Evolutionary conservation across 2,329 filamentous ascomycete genomes (phyloP), one percentile per base, ranked within the genome.

Genomic region (Calonectria honghensis): DNA sequence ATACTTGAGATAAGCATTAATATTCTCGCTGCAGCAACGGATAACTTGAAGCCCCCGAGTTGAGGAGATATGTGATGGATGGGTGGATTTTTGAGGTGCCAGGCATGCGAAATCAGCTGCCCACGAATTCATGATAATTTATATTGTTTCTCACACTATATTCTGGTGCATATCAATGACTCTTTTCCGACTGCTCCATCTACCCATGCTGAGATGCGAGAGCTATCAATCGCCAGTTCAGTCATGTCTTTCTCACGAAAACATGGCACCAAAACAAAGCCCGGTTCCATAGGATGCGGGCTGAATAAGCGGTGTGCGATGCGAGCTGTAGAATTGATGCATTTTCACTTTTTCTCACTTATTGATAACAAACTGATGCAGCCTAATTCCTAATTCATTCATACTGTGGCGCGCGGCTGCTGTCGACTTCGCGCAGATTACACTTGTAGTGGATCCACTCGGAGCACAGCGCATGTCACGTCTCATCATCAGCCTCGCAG

Each of bases 1-100:
- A 9, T 7, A 57, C 68, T 18, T 27, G 24, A 2, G 7, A 27
- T 41, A 20, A 69, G 71, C 69, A 39, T 52, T 70, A 72, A 61
- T 77, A 59, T 54, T 41, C 39, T 41, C 14, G 14, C 24, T 63
- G 24, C 78, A 97, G 95, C 94, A 50, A 97, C 95, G 80, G 94
- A 96, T 77, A 96, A 94, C 79, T 86, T 97, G 52, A 94, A 96
- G 83, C 94, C 96, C 31, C 94, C 95, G 4, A 81, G 68, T 73
- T 81, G 70, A 52, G 7, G 20, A 31, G 9, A 13, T 29, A 32
- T 32, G 24, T 10, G 18, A 45, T 20, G 29, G 31, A 32, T 32
- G 31, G 16, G 35, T 52, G 48, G 45, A 20, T 51, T 31, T 24
- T 68, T n/a, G 37, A 35, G 48, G 45, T 45, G 18, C 52, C 51